Conservation (phyloP, 1,284 basidiomycete species). For the Rhodotorula sp. region DNA sequence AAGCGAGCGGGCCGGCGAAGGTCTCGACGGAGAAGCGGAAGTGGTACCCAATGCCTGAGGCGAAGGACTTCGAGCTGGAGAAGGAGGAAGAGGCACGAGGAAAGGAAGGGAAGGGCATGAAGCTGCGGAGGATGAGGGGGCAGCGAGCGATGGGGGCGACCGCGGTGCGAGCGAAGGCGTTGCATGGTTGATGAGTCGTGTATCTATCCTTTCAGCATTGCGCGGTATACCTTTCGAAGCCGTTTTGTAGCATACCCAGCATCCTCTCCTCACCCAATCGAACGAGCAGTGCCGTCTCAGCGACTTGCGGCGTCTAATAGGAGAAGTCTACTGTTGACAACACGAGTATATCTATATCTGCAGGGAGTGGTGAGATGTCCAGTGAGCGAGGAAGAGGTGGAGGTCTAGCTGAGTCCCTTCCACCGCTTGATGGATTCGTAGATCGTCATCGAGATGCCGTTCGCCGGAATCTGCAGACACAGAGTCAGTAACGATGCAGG, state of each 20-base stretch:
- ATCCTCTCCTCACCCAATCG: not conserved
- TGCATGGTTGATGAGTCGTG: too few relatives aligned
- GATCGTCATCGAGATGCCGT: conserved; percentile 39
- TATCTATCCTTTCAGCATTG: too few relatives aligned
- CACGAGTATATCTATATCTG: conserved; percentile 2
- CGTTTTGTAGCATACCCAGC: not conserved
- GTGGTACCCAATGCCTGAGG: not conserved
- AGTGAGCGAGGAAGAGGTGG: not conserved
- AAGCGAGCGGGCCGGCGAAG: not conserved
- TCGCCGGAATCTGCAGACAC: conserved; percentile 37
- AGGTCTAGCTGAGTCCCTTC: conserved; percentile 21
- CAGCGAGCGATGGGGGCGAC: too few relatives aligned
- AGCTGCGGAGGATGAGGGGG: too few relatives aligned
- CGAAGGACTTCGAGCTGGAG: not conserved
- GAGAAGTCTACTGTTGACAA: not conserved
- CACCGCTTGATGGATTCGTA: conserved; percentile 41
- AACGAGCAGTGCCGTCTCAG: not conserved
- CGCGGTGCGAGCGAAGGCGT: too few relatives aligned
- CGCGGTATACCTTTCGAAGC: too few relatives aligned
- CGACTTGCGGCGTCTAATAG: not conserved
- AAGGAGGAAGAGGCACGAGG: not conserved
- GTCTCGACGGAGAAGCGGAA: too few relatives aligned
- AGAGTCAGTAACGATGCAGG: not conserved
- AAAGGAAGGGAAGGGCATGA: too few relatives aligned
- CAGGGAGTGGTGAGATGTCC: conserved; percentile 5